Conservation (phyloP, 345 rosid species). For the Populus deltoides region DNA sequence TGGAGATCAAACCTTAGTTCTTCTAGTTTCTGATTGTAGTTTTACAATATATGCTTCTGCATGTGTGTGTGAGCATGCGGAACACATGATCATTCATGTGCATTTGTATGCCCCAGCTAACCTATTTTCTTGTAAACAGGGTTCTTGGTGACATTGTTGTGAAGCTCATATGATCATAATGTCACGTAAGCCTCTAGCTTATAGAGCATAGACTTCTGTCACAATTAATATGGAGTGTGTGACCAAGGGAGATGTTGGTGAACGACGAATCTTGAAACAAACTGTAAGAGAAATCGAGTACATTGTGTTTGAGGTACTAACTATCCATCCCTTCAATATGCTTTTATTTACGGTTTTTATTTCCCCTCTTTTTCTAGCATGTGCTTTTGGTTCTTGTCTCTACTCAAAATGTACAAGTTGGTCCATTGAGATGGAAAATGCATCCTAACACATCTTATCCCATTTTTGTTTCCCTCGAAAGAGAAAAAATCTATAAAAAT, state of each 20-base stretch:
- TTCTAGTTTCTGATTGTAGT: background rate
- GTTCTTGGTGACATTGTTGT: background rate
- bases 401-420: too few relatives aligned
- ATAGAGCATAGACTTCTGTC: background rate
- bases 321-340: too few relatives aligned
- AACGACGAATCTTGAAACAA: background rate
- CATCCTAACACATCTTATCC: too few relatives aligned
- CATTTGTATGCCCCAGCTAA: background rate
- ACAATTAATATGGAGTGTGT: background rate
- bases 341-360: too few relatives aligned
- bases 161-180: background rate
- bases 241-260: background rate
- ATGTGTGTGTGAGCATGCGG: background rate
- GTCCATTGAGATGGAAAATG: too few relatives aligned
- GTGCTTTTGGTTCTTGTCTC: too few relatives aligned
- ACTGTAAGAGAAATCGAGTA: background rate
- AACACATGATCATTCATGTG: background rate
- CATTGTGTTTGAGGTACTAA: background rate
- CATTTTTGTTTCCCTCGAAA: background rate
- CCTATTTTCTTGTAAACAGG: background rate
- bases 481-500: too few relatives aligned
- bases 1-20: background rate
- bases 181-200: background rate
- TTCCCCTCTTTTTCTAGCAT: too few relatives aligned
- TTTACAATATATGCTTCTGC: background rate